Base-by-base conservation (phyloP, 495 filamentous ascomycete genomes). In the Aspergillus bertholletiae region DNA sequence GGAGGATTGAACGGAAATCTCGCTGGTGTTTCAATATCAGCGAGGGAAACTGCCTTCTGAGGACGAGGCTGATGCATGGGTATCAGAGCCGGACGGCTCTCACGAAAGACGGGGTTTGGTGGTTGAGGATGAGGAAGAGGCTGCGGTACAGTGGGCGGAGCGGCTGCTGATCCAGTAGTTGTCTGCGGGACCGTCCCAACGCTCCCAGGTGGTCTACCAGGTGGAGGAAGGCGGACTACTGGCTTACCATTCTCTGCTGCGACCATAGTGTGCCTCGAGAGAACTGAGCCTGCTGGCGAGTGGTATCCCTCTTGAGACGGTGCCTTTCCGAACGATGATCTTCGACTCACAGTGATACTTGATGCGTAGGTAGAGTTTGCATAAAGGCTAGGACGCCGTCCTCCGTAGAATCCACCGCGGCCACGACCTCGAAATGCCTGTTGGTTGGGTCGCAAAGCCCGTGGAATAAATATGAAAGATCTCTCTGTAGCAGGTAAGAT, bases 391-490 rank as follows among this genome's bases (percentile, higher is more conserved):
- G 88, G 84, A 49, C 88, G 92, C 46, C 89, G 85, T 67, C 71
- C 88, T 78, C 60, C 80, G 74, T 61, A 86, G 55, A 89, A 87
- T 47, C 87, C 82, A 26, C 87, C 86, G 60, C 88, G 83, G 30
- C 80, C 80, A 24, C 85, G 75, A 23, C 83, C 80, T 45, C 90
- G 86, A 54, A 86, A 84, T 17, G 86, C 84, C 72, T 94, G 89
- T 64, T 94, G 90, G 67, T 95, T 96, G 37, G 95, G 95, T 60
- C 94, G 82, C 70, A 95, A 80, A 15, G 94, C 93, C 61, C 94
- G 81, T 17, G 94, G 94, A 53, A 99, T 99, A 71, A 99, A 99
- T 59, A 97, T 95, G 65, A 99, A 99, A 0, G 94, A 97, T 51
- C 94, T 81, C 51, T 96, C 91, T 46, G 79, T 79, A 11, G 89